Evolutionary conservation across 441 rosid species (phyloP).

Genomic region (Isatis lusitanica): DNA sequence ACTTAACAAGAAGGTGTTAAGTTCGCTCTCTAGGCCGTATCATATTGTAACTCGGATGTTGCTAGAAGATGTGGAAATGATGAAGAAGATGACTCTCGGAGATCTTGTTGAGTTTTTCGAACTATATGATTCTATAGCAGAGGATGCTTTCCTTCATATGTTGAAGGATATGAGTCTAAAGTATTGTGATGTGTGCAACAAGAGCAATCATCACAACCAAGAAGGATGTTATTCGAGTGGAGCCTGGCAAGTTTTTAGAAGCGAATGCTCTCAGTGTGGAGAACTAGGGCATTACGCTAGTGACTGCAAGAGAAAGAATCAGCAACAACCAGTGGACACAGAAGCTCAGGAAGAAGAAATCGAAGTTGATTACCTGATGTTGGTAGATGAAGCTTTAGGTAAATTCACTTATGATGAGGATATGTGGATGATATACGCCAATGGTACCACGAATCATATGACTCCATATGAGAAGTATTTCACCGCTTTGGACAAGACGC

Average conservation of each 20-base stretch:
- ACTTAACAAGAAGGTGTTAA: constrained; percentile 7
- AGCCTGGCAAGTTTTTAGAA: neutral
- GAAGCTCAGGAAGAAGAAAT: constrained; percentile 2
- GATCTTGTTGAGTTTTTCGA: neutral
- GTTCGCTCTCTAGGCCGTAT: neutral
- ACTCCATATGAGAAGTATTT: constrained; percentile 19
- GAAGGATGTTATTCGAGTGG: neutral
- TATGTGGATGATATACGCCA: constrained; percentile 13
- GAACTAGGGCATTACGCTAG: constrained; percentile 15
- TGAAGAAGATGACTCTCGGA: neutral
- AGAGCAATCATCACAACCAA: neutral
- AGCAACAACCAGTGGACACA: neutral
- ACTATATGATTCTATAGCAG: neutral
- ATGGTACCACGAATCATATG: constrained; percentile 8
- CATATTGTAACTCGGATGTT: neutral
- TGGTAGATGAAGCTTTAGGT: neutral
- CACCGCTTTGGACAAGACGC: constrained; percentile 1
- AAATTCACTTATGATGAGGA: neutral
- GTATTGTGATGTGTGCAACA: constrained; percentile 4
- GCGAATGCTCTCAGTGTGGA: constrained; percentile 5
- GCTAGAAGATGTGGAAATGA: neutral
- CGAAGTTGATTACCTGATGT: neutral
- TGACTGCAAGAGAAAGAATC: constrained; percentile 15
- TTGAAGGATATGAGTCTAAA: neutral
- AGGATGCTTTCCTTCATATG: neutral